phyloP scores from a whole-genome alignment of 768 basidiomycete genomes.

The Leccinum uliginosum region DNA sequence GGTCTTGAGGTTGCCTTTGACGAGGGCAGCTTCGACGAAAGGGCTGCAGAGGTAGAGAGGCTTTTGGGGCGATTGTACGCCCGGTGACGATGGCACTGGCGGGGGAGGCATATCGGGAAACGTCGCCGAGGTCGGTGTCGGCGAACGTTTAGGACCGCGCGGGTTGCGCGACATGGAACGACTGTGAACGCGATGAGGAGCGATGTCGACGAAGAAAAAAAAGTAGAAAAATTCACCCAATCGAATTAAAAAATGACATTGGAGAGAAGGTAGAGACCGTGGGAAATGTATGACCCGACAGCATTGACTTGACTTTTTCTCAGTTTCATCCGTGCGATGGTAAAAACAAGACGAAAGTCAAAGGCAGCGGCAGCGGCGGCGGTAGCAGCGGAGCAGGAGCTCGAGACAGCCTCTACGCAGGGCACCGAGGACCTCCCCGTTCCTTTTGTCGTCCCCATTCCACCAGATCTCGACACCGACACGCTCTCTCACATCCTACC shows the following conservation, averaged over 20 bases:
- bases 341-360: conserved; percentile 59
- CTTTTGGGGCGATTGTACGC: conserved; percentile 34
- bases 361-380: conserved; percentile 38
- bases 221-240: conserved; percentile 49
- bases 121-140: conserved; percentile 69
- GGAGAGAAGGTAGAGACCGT: conserved; percentile 5
- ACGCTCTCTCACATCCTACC: conserved; percentile 58
- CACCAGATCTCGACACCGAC: conserved; percentile 65
- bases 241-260: conserved; percentile 80
- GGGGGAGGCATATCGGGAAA: conserved; percentile 44
- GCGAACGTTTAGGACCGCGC: conserved; percentile 65
- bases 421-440: conserved; percentile 33
- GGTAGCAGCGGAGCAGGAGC: conserved; percentile 26
- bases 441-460: conserved; percentile 42
- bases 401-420: conserved; percentile 31
- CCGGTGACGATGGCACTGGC: conserved; percentile 38
- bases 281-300: conserved; percentile 10
- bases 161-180: conserved; percentile 74
- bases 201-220: not conserved
- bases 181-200: conserved; percentile 31
- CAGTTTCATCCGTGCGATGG: conserved; percentile 28
- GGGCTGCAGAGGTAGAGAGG: conserved; percentile 90
- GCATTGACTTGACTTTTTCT: not conserved
- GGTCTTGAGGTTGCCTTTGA: conserved; percentile 98
- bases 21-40: conserved; percentile 91